Evolutionary conservation across 2,329 filamentous ascomycete species (phyloP), one percentile per base, ranked within the genome.

Genomic region (Didymella segeticola): DNA sequence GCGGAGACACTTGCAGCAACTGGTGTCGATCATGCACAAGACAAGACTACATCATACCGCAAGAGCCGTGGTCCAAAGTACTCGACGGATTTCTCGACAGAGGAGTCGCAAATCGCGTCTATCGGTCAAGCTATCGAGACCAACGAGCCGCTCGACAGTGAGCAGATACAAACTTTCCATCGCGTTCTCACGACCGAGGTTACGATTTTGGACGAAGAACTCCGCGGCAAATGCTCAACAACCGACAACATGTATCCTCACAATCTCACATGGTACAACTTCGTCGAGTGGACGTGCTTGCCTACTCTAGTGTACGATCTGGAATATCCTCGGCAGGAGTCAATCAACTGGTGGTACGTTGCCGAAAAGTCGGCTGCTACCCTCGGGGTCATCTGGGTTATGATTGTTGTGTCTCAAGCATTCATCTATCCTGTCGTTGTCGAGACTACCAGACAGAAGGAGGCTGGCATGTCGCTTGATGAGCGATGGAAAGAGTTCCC

Each of bases 261-360:
- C 42, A 93, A 92, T 66, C 78, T 93, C 30, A 89, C 83, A 0
- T 62, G 86, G 10, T 55, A 67, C 42, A 87, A 89, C 66, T 86
- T 89, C 61, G 84, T 86, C 66, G 88, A 90, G 68, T 93, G 88
- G 80, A 86, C 89, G 43, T 83, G 86, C 36, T 79, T 93, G 9
- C 90, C 90, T 3, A 93, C 89, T 0, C 77, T 92, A 4, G 88
- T 92, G 12, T 93, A 93, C 70, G 90, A 93, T 69, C 81, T 90
- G 37, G 86, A 90, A 64, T 93, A 93, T 65, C 89, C 90, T 2
- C 83, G 88, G n/a, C 81, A 83, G 36, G 83, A 89, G 15, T 78
- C 73, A 4, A 88, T 90, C 60, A 86, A 89, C 72, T 91, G 89
- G 89, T 79, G 78, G 60, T 93, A 93, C 66, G 88, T 91, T 4